phyloP scores from a whole-genome alignment of 2,329 filamentous ascomycete genomes.

The Trichoderma harzianum region DNA sequence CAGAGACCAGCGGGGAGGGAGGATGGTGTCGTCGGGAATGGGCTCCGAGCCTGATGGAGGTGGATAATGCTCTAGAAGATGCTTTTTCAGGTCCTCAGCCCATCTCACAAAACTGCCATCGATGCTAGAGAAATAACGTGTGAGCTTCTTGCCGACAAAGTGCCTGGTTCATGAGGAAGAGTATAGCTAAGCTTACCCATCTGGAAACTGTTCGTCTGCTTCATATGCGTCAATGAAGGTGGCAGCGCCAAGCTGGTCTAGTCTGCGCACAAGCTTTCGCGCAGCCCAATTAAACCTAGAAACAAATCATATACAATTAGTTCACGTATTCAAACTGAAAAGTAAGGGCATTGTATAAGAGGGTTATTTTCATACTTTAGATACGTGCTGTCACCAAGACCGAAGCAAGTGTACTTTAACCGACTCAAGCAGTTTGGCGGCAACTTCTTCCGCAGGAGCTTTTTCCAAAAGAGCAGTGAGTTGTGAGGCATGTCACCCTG shows the following conservation, averaged over 20 bases:
- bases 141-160: neutral
- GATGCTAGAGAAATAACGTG: slow-evolving; percentile 49
- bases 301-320: neutral
- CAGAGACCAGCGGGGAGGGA: slow-evolving; percentile 66
- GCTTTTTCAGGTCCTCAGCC: slow-evolving; percentile 63
- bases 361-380: slow-evolving; percentile 60
- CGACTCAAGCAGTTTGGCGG: slow-evolving; percentile 64
- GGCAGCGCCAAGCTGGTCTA: slow-evolving; percentile 77
- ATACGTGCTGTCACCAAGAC: slow-evolving; percentile 92
- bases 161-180: no score
- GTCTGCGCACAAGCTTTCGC: slow-evolving; percentile 78
- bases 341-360: neutral
- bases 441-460: slow-evolving; percentile 74
- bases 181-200: slow-evolving; percentile 61
- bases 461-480: slow-evolving; percentile 78
- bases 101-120: slow-evolving; percentile 81
- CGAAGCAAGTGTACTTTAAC: slow-evolving; percentile 79
- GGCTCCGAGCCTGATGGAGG: slow-evolving; percentile 63
- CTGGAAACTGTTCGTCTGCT: slow-evolving; percentile 88
- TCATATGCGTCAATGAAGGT: slow-evolving; percentile 77
- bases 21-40: slow-evolving; percentile 68
- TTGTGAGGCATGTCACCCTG: slow-evolving; percentile 92
- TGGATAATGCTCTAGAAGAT: slow-evolving; percentile 65
- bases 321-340: neutral
- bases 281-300: slow-evolving; percentile 87